These are phyloP conservation scores for Chamaecyparis obtusa DNA, from an alignment of 75 land plant genomes.

Conservation along the genomic window DNA sequence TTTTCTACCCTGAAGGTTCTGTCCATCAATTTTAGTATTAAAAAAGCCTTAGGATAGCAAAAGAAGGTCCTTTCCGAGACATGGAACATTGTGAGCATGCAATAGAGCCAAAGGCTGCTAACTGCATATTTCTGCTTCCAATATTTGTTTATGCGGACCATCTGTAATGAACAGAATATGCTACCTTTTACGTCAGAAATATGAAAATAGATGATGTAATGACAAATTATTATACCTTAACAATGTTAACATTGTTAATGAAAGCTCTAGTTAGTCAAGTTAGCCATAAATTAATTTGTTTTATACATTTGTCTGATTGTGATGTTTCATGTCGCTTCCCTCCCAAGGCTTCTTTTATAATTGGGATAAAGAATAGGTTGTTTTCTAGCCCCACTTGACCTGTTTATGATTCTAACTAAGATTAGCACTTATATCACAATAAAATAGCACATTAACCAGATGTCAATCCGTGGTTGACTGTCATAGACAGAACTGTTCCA, in stretches of 20 bases:
- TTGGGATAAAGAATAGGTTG: not conserved
- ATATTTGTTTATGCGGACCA: not conserved
- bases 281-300: not conserved
- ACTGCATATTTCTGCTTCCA: not conserved
- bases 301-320: not conserved
- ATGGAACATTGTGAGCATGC: too few relatives aligned
- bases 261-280: not conserved
- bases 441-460: not conserved
- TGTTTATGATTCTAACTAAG: not conserved
- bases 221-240: not conserved
- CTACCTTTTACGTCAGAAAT: not conserved
- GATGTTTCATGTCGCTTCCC: not conserved
- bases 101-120: not conserved
- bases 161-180: not conserved
- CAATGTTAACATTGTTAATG: not conserved
- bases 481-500: too few relatives aligned
- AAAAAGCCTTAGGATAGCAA: too few relatives aligned
- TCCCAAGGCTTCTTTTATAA: not conserved
- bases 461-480: too few relatives aligned
- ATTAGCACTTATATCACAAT: not conserved
- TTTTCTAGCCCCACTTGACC: not conserved
- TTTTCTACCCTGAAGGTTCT: too few relatives aligned
- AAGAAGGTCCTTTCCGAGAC: too few relatives aligned
- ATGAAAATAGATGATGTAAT: not conserved
- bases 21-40: too few relatives aligned